These are phyloP conservation scores for Oryza punctata DNA, from an alignment of 176 grass and related monocot species.

Conservation along the genomic window DNA sequence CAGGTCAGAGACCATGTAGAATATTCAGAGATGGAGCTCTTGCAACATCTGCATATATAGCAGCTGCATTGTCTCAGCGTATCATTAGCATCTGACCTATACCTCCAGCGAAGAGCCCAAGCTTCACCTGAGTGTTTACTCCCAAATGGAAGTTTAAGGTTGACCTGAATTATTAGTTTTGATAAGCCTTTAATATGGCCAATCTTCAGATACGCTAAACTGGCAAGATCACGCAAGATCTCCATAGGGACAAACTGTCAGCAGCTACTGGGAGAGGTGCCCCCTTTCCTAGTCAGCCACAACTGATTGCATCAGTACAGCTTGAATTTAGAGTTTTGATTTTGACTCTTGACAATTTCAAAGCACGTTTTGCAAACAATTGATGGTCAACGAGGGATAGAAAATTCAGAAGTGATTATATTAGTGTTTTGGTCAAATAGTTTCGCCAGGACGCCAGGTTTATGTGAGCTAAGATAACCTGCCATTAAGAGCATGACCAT, in stretches of 20 bases:
- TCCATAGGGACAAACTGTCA: constrained; percentile 3
- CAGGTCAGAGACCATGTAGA: constrained; percentile 22
- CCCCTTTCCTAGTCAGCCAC: constrained; percentile 26
- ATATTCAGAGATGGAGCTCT: constrained; percentile 23
- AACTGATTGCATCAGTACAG: background rate
- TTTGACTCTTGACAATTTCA: constrained; percentile 2
- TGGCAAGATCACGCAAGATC: constrained; percentile 32
- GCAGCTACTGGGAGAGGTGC: background rate
- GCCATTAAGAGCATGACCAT: background rate
- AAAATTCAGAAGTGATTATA: background rate
- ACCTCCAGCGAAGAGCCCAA: constrained; percentile 10
- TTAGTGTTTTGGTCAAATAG: constrained; percentile 24
- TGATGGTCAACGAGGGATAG: constrained; percentile 14
- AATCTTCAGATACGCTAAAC: constrained; percentile 8
- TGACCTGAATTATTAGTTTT: background rate
- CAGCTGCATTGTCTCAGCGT: background rate
- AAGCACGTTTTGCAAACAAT: background rate
- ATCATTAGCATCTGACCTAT: background rate
- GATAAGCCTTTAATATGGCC: background rate
- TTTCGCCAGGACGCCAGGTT: background rate
- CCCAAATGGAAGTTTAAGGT: constrained; percentile 14
- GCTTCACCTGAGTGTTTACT: constrained; percentile 28
- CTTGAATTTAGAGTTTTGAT: background rate
- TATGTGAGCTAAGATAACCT: background rate
- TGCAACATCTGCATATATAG: background rate